Evolutionary conservation across 768 basidiomycete genomes (phyloP).

Genomic region (Amylocystis lapponica): DNA sequence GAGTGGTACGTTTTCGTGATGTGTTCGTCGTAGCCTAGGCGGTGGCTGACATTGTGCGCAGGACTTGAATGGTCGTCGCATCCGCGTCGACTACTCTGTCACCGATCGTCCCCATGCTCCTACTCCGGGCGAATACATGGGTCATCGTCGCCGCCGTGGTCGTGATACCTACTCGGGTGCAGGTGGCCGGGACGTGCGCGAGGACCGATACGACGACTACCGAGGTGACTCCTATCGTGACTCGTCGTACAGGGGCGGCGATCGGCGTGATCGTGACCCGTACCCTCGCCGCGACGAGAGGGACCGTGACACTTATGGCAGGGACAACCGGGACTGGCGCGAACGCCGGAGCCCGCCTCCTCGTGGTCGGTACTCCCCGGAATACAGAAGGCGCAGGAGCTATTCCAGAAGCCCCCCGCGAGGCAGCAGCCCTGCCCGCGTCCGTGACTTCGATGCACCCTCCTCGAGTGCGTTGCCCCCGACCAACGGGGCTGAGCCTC

Average conservation of each 20-base stretch:
- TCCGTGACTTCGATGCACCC: slow-evolving; percentile 42
- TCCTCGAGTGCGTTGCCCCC: slow-evolving; percentile 24
- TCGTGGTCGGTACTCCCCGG: slow-evolving; percentile 68
- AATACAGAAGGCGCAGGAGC: slow-evolving; percentile 68
- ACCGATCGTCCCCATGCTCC: slow-evolving; percentile 92
- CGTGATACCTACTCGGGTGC: slow-evolving; percentile 33
- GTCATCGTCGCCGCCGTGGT: slow-evolving; percentile 61
- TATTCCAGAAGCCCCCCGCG: slow-evolving; percentile 78
- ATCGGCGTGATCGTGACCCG: slow-evolving; percentile 42
- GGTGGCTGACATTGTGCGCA: slow-evolving; percentile 24
- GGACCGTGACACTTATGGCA: slow-evolving; percentile 52
- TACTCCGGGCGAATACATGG: slow-evolving; percentile 98
- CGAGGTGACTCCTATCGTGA: slow-evolving; percentile 39
- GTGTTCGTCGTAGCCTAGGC: slow-evolving; percentile 1
- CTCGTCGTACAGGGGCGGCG: slow-evolving; percentile 31
- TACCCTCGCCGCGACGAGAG: slow-evolving; percentile 44
- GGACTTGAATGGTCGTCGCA: slow-evolving; percentile 93
- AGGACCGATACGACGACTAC: slow-evolving; percentile 38
- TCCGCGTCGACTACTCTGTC: slow-evolving; percentile 95
- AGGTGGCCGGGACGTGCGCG: slow-evolving; percentile 26
- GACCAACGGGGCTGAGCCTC: slow-evolving; percentile 39
- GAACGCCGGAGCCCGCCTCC: slow-evolving; percentile 73
- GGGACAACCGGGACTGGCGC: slow-evolving; percentile 71
- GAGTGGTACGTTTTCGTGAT: slow-evolving; percentile 52
- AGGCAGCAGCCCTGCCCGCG: slow-evolving; percentile 49